Evolutionary conservation across 306 rosid genomes (phyloP).

Genomic region (Vicia faba): DNA sequence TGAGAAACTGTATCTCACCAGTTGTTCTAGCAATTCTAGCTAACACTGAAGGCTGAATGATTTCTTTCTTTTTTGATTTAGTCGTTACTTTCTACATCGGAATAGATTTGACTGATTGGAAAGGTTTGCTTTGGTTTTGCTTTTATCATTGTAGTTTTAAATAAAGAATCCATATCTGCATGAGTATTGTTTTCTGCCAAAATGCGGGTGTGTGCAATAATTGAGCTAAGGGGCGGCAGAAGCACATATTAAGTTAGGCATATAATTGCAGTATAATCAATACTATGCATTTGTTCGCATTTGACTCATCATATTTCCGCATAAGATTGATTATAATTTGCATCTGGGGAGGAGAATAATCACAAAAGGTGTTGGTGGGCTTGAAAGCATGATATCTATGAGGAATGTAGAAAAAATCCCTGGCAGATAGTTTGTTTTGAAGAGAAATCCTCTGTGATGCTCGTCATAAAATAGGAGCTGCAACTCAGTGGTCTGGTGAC

Average conservation of each 20-base stretch:
- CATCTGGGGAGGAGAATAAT: slow-evolving; percentile 25
- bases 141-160: slow-evolving; percentile 34
- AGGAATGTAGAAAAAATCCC: slow-evolving; percentile 34
- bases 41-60: slow-evolving; percentile 29
- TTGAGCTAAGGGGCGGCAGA: slow-evolving; percentile 36
- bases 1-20: slow-evolving; percentile 29
- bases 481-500: slow-evolving; percentile 36
- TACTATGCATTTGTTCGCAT: slow-evolving; percentile 13
- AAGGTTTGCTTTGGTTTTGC: slow-evolving; percentile 39
- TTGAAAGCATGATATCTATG: slow-evolving; percentile 31
- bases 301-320: slow-evolving; percentile 31
- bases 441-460: slow-evolving; percentile 33
- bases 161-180: slow-evolving; percentile 30
- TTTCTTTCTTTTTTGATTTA: slow-evolving; percentile 31
- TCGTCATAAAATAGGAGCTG: slow-evolving; percentile 34
- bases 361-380: slow-evolving; percentile 37
- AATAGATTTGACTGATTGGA: slow-evolving; percentile 41
- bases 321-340: slow-evolving; percentile 35
- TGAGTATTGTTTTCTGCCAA: slow-evolving; percentile 37
- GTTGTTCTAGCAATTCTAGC: slow-evolving; percentile 15
- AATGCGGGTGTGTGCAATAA: slow-evolving; percentile 35
- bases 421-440: slow-evolving; percentile 35
- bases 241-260: slow-evolving; percentile 28
- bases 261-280: slow-evolving; percentile 10
- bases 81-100: slow-evolving; percentile 36